Base-by-base conservation (phyloP, 768 basidiomycete species). In the Tulasnella sp. region DNA sequence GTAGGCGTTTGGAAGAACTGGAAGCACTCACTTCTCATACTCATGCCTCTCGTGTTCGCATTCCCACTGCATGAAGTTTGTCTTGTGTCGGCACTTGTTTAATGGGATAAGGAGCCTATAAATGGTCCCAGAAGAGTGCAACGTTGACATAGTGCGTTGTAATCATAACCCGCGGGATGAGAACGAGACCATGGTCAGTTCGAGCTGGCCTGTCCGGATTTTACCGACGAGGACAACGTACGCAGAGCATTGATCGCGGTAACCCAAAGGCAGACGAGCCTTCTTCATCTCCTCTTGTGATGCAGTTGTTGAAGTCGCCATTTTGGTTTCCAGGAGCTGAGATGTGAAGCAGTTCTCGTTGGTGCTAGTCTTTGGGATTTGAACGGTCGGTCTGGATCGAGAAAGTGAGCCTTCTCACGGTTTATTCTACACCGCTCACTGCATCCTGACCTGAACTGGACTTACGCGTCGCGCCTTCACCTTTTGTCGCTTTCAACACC, bases 181-280 rank as follows among this genome's bases (percentile, higher is more conserved):
- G 24, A n/a, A 28, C 12, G 42, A 20, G 6, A 20, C 31, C 31
- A 42, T 31, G 64, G 64, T 69, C 3, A 69, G 64, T 69, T 69
- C 64, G 64, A 69, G 64, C 64, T 69, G 64, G 64, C 31, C 34
- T 37, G 31, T 69, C 64, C 64, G 64, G 64, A 20, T 69, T 69
- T 14, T 69, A 69, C 64, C 64, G 64, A 69, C 64, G 34, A 28
- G 64, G 64, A 69, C 64, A 69, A 69, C 96, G 84, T 85, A 97
- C 96, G 95, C 91, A 81, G 96, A 98, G 85, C 96, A 97, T 82
- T 92, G 90, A 86, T 98, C 96, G 85, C 96, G 90, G 93, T 94
- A 97, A 11, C 89, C 92, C 20, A 97, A 81, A 22, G 96, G 96
- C 40, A 96, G 90, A 81, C 87, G 88, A 82, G 93, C 88, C 7